A percentile compares a stretch with the other conserved stretches of the same genome.
Conservation (phyloP, 352 stramenopile species). For the Globisporangium cystogenes region DNA sequence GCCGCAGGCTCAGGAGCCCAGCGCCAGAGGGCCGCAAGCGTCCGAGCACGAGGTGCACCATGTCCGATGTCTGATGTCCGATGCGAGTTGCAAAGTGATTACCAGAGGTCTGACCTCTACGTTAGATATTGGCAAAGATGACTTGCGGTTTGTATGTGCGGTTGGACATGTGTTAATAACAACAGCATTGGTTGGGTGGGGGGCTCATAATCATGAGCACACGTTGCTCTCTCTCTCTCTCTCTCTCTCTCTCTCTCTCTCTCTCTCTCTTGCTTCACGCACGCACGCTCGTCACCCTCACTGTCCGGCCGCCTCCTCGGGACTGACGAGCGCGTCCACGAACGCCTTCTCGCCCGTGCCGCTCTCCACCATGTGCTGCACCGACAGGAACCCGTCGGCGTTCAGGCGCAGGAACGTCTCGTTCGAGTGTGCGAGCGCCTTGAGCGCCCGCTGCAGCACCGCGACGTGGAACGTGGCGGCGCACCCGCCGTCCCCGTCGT, state of each 20-base stretch:
- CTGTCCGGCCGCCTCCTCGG: slow-evolving; percentile 54
- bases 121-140: too few species aligned
- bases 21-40: too few species aligned
- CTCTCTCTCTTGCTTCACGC: neutral
- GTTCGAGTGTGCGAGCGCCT: slow-evolving; percentile 65
- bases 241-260: neutral
- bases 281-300: slow-evolving; percentile 8
- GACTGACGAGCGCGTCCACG: slow-evolving; percentile 74
- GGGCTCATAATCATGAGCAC: too few species aligned
- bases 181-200: too few species aligned
- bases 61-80: too few species aligned
- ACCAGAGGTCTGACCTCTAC: too few species aligned
- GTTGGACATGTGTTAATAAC: too few species aligned
- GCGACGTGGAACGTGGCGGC: slow-evolving; percentile 72
- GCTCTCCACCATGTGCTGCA: slow-evolving; percentile 79
- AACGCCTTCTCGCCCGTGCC: slow-evolving; percentile 73
- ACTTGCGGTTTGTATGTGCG: too few species aligned
- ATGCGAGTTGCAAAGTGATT: too few species aligned
- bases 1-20: too few species aligned
- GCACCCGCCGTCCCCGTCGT: slow-evolving; percentile 18
- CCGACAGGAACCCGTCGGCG: slow-evolving; percentile 66
- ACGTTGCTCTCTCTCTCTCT: too few species aligned
- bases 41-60: too few species aligned
- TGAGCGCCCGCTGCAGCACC: slow-evolving; percentile 78
- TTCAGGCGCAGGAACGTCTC: slow-evolving; percentile 85